phyloP scores from a whole-genome alignment of 371 early-diverging fungal species.

The Choanephora cucurbitarum region DNA sequence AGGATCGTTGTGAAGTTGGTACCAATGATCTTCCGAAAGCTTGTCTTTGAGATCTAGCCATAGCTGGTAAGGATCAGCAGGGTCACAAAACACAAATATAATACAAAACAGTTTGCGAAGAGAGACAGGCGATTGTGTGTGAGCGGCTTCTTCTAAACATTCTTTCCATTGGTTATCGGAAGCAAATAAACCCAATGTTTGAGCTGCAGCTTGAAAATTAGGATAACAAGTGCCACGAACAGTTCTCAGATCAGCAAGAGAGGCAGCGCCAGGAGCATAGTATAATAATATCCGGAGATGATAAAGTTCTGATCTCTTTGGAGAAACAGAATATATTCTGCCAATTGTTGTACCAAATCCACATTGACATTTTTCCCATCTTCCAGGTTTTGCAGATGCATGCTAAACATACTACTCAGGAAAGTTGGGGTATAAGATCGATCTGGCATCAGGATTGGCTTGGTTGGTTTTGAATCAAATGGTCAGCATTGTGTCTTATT shows the following conservation, averaged over 20 bases:
- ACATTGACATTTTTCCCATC: slow-evolving; percentile 7
- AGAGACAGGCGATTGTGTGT: background rate
- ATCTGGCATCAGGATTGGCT: slow-evolving; percentile 4
- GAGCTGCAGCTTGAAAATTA: slow-evolving; percentile 16
- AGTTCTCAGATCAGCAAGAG: slow-evolving; percentile 18
- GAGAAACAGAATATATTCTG: slow-evolving; percentile 20
- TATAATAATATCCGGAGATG: slow-evolving; percentile 20
- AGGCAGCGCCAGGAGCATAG: slow-evolving; percentile 11
- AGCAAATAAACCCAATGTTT: slow-evolving; percentile 11
- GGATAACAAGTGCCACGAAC: slow-evolving; percentile 3
- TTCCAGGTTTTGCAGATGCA: background rate
- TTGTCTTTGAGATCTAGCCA: background rate
- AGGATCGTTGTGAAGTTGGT: background rate
- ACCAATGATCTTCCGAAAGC: background rate
- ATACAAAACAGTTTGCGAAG: slow-evolving; percentile 21
- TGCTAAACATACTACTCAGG: slow-evolving; percentile 16
- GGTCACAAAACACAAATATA: background rate
- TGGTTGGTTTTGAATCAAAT: background rate
- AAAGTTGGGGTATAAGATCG: slow-evolving; percentile 17
- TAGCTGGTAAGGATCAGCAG: background rate
- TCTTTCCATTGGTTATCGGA: slow-evolving; percentile 15
- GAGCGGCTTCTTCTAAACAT: slow-evolving; percentile 16
- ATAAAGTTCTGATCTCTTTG: slow-evolving; percentile 22
- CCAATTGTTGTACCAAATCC: slow-evolving; percentile 6
- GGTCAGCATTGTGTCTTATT: background rate